Conservation (phyloP, 2,329 filamentous ascomycete species). For the Cryphonectria carpinicola region DNA sequence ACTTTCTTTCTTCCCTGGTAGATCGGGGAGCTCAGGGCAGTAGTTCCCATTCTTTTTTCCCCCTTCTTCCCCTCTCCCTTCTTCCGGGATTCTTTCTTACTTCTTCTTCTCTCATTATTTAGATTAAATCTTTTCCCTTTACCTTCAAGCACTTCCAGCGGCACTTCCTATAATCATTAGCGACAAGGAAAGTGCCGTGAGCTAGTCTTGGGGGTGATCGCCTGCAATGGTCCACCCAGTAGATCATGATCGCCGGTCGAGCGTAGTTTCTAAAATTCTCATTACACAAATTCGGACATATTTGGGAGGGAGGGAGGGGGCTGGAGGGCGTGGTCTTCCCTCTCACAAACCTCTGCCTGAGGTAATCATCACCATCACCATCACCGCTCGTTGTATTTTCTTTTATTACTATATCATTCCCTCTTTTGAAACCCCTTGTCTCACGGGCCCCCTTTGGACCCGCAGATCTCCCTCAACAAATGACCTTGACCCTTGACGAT, state of each 20-base stretch:
- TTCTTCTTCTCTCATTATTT: too few relatives aligned
- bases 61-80: too few relatives aligned
- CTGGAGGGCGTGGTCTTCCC: background rate
- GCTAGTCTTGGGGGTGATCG: background rate
- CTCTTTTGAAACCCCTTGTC: background rate
- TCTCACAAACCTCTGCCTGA: background rate
- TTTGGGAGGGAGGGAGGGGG: background rate
- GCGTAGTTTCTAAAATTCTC: background rate
- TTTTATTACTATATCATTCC: background rate
- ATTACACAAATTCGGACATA: background rate
- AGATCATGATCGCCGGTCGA: slow-evolving; percentile 4
- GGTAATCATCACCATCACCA: background rate
- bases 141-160: too few relatives aligned
- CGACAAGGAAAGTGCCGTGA: background rate
- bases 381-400: background rate
- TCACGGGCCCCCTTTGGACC: background rate
- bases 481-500: background rate
- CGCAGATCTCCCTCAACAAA: background rate
- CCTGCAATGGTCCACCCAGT: background rate
- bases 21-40: background rate
- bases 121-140: too few relatives aligned
- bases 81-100: too few relatives aligned
- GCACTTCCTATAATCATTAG: background rate
- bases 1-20: background rate
- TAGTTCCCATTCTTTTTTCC: background rate